Evolutionary conservation across 164 flowering plant genomes (phyloP), one percentile per base, ranked within the genome.

Genomic region (Vitis cinerea): DNA sequence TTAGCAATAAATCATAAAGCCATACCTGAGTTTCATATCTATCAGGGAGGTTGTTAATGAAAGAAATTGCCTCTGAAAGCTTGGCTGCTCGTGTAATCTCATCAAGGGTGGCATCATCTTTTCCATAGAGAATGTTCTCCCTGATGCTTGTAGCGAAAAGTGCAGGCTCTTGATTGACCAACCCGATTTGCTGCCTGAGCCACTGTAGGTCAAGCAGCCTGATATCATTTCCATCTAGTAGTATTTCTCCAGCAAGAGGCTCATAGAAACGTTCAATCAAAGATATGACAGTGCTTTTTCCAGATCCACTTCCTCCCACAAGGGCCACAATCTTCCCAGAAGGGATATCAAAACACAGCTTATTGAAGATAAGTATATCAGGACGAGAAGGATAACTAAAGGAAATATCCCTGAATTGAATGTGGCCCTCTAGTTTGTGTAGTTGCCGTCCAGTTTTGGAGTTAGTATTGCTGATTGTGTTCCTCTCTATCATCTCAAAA

Each of bases 81-180:
- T 91, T 91, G 0, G 97, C 97, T 23, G 99, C 99, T 12, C 87
- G 84, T n/a, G 84, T 80, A n/a, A 95, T 87, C 70, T 95, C 98
- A 10, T 90, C 92, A 7, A 77, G 52, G 1, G 97, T 86, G 11
- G 99, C 99, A 62, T 90, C 89, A 60, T 84, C 86, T 78, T 93
- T 93, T 47, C 99, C 99, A 71, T 93, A 93, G 0, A 95, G 80
- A 63, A 95, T 95, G 74, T 95, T 95, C 82, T 95, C 98, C 55
- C 90, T 80, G 13, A 95, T 95, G 67, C 82, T 93, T 0, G 99
- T 95, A 4, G 99, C 98, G 59, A 95, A 95, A 14, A 95, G 89
- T 0, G 95, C 99, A 30, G 99, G 98, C 73, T 95, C 99, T 77
- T 95, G 99, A 74, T 90, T 95, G 4, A 95, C 99, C 80, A 95